These are phyloP conservation scores for Murraya koenigii DNA, from an alignment of 345 rosid genomes.

Conservation along the genomic window DNA sequence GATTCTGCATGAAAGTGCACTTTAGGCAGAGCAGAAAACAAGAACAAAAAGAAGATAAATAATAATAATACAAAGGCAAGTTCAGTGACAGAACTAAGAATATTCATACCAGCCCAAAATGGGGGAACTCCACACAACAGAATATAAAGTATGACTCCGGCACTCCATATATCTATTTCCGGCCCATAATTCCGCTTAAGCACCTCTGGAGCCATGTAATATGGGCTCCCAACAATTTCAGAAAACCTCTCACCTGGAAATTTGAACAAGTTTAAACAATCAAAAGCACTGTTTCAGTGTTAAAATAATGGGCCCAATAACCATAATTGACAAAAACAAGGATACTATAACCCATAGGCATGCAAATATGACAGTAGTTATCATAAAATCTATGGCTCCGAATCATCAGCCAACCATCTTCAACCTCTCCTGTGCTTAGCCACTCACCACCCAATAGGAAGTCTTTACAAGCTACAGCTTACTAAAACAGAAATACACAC, in stretches of 20 bases:
- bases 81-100: slow-evolving; percentile 3
- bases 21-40: background rate
- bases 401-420: background rate
- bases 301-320: background rate
- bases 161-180: slow-evolving; percentile 99
- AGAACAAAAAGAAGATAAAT: background rate
- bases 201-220: slow-evolving; percentile 99
- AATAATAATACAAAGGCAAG: slow-evolving; percentile 1
- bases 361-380: background rate
- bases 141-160: slow-evolving; percentile 96
- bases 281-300: background rate
- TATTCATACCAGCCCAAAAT: slow-evolving; percentile 91
- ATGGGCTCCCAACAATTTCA: slow-evolving; percentile 99
- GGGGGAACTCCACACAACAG: slow-evolving; percentile 98
- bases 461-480: background rate
- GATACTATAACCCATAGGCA: background rate
- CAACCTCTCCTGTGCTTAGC: background rate
- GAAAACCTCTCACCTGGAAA: slow-evolving; percentile 85
- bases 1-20: slow-evolving; percentile 59
- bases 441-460: background rate
- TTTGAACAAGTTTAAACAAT: slow-evolving; percentile 18
- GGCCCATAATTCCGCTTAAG: slow-evolving; percentile 96
- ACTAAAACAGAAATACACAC: background rate
- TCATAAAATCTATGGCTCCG: background rate
- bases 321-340: background rate